Base-by-base conservation (phyloP, 192 early-diverging fungal species). In the Linnemannia hyalina region DNA sequence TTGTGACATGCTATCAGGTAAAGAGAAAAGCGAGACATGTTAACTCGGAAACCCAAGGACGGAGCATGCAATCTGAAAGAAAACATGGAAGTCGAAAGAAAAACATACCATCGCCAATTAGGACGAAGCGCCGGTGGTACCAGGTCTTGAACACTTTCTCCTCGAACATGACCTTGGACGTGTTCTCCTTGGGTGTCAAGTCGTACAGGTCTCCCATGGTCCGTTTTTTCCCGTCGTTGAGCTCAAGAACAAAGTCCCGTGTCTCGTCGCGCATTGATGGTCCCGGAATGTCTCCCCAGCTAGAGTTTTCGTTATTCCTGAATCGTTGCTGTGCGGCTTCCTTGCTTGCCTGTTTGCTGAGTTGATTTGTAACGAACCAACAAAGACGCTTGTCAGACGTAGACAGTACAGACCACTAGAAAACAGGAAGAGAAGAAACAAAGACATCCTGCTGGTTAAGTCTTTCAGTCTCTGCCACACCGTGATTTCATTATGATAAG, bases 101-200 rank as follows among this genome's bases (percentile, higher is more conserved):
- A 40, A 11, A 40, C 63, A 65, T 76, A 76, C 75, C 75, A 44
- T 76, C 75, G 35, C 75, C 75, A 6, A 76, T 18, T 11, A 76
- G 75, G 42, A 76, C 75, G 4, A n/a, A 65, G 8, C 75, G 16
- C 6, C 55, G 38, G 3, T 16, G 22, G 26, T 76, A 76, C 75
- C 75, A 76, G n/a, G 75, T 76, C 42, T 76, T 60, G 18, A 76
- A 76, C 57, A 76, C 23, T 41, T 76, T 76, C 26, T 68, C 75
- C 63, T 76, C 75, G 57, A 76, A 36, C 49, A 57, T 57, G 1
- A 74, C 73, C 29, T 74, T 52, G 4, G 29, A 36, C 18, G 38
- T 74, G 11, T 60, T 9, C 15, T 74, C 73, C 18, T 57, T 52
- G 13, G 23, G 29, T 7, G 76, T 77, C 44, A 29, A 32, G 3